A percentile compares a stretch with the other conserved stretches of the same genome.
phyloP scores from a whole-genome alignment of 108 stramenopile genomes.

The Seminavis robusta region DNA sequence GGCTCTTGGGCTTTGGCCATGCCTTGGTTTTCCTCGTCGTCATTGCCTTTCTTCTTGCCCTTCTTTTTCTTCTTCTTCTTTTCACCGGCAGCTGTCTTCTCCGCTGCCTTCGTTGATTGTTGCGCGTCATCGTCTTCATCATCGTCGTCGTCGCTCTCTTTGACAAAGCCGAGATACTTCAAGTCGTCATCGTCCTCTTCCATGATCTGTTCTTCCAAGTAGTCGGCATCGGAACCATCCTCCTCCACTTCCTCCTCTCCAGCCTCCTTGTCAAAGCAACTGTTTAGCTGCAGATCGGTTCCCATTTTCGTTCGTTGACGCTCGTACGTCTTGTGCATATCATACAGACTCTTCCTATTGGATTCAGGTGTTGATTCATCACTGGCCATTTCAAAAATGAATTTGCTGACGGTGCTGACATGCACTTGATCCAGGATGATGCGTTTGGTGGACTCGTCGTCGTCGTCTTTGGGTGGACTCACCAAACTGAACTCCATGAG shows the following conservation, averaged over 20 bases:
- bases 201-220: slow-evolving; percentile 9
- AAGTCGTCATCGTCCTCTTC: neutral
- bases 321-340: slow-evolving; percentile 82
- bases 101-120: slow-evolving; percentile 9
- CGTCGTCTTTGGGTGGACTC: slow-evolving; percentile 32
- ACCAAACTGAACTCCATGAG: slow-evolving; percentile 72
- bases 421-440: slow-evolving; percentile 73
- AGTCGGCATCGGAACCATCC: slow-evolving; percentile 10
- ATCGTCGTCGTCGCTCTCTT: slow-evolving; percentile 8
- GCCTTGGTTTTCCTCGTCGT: slow-evolving; percentile 3
- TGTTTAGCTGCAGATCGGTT: slow-evolving; percentile 54
- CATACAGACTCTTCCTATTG: slow-evolving; percentile 71
- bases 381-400: slow-evolving; percentile 81
- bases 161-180: neutral
- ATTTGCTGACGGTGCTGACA: slow-evolving; percentile 76
- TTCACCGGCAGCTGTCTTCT: too few relatives aligned
- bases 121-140: slow-evolving; percentile 6
- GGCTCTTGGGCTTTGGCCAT: neutral
- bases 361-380: slow-evolving; percentile 63
- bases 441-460: slow-evolving; percentile 9
- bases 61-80: slow-evolving; percentile 45
- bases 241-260: slow-evolving; percentile 31
- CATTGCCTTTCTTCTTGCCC: slow-evolving; percentile 25
- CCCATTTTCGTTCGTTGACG: slow-evolving; percentile 69
- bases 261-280: slow-evolving; percentile 28